Evolutionary conservation across 306 rosid genomes (phyloP), one percentile per base, ranked within the genome.

Genomic region (Carpinus fangiana): DNA sequence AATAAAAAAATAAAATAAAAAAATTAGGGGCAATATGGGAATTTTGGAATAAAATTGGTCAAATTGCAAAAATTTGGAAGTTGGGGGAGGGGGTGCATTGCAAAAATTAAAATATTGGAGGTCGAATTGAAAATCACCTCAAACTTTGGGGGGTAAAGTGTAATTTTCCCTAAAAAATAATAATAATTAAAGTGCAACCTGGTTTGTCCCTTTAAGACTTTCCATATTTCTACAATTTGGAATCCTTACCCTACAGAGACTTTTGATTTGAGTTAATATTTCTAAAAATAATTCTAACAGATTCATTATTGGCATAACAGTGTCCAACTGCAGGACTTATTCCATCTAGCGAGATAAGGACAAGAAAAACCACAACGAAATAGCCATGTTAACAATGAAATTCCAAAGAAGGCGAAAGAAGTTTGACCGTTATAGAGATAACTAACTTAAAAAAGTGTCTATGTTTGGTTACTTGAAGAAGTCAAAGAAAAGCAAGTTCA

Each of bases 281-380:
- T 59, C 36, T 23, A 23, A 17, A 64, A 34, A 38, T 64, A 64
- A 64, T 31, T 64, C n/a, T 64, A 64, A 17, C 70, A 1, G 18
- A 64, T 64, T 31, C 20, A 34, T 34, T 34, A 16, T 14, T 34
- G 23, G 12, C 10, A 8, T 16, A 64, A 31, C 7, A 7, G 46
- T 14, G 70, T 7, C 28, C 17, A 41, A 5, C 7, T 38, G 28
- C 51, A 2, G 26, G 4, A 67, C n/a, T 7, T 41, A 18, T 41
- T 38, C 72, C 50, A 67, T 67, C 7, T 67, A n/a, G 72, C 38
- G 72, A 12, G 70, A 41, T 8, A 10, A 67, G 26, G 72, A 67
- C 20, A 14, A 16, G 70, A 38, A 64, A 64, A 5, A 34, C 47
- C 70, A 34, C 72, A 41, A 67, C 50, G 17, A 41, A 67, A 5